Evolutionary conservation across 352 stramenopile genomes (phyloP), one percentile per base, ranked within the genome.

Genomic region (Peronosclerospora sorghi): DNA sequence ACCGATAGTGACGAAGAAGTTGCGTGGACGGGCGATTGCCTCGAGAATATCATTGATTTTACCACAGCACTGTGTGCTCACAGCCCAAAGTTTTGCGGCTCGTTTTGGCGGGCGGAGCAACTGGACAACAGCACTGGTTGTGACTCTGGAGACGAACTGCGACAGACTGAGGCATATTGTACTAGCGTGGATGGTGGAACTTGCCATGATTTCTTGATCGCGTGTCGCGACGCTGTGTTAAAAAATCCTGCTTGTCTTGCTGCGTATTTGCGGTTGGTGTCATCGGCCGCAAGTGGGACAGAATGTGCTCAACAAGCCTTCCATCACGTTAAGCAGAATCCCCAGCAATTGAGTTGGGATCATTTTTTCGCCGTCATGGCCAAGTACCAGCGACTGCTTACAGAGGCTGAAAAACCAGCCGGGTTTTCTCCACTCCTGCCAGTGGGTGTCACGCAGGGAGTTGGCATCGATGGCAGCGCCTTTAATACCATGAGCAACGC

Each of bases 251-350:
- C 65, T 12, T 89, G 72, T 27, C 49, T 89, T 14, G 51, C 74
- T n/a, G 56, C 74, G 2, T 92, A 92, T 44, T 64, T 92, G 56
- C 66, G 71, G 29, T 49, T 92, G 14, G 68, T 92, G 13, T 74
- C 74, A 15, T 71, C 75, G 8, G 69, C 71, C 12, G 73, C 74
- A 8, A 71, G 68, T 23, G 76, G 79, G 32, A 65, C 68, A 12
- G 74, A 83, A 17, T 86, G 77, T 44, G 76, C 76, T 8, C 72
- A 87, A 44, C 56, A 73, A 14, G 76, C 79, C 43, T 92, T 89
- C 58, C 75, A 86, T 41, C 79, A 92, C 54, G 68, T 92, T 30
- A 92, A 92, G 62, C 73, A 85, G 38, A 92, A 88, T 54, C 79
- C 79, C 6, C 47, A 65, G 18, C 63, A 86, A 24, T 47, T 92